phyloP scores from a whole-genome alignment of 345 rosid species.

The Draba incana region DNA sequence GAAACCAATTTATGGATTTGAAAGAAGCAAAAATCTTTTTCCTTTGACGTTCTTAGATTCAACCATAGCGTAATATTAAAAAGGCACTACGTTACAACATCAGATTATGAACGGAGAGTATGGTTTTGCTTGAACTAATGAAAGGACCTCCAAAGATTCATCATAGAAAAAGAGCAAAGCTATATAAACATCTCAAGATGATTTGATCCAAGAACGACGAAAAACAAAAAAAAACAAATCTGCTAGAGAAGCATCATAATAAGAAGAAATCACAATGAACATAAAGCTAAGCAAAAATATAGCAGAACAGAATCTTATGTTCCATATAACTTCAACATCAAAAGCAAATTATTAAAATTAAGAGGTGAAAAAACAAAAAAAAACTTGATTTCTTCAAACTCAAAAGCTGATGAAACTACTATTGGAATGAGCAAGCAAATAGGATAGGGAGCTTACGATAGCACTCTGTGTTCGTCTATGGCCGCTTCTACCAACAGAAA shows the following conservation, averaged over 20 bases:
- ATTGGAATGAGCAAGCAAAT: not conserved
- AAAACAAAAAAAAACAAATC: not conserved
- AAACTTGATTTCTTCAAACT: not conserved
- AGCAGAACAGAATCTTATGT: constrained; percentile 10
- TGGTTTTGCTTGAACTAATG: constrained; percentile 2
- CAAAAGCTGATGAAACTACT: not conserved
- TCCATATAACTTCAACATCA: not conserved
- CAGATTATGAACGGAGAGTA: not conserved
- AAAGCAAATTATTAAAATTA: not conserved
- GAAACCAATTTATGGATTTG: not conserved
- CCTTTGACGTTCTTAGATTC: no score
- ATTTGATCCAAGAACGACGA: no score
- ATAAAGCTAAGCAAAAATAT: constrained; percentile 9
- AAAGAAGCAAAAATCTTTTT: not conserved
- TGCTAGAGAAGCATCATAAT: constrained; percentile 6
- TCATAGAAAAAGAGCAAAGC: not conserved
- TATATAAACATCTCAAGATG: no score
- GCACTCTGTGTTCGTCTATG: constrained; percentile 84
- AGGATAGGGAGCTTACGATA: constrained; percentile 52
- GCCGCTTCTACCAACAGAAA: constrained; percentile 63
- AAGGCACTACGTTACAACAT: no score
- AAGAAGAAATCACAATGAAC: constrained; percentile 11
- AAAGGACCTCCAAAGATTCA: not conserved
- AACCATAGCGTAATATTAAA: no score
- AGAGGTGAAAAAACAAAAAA: not conserved